Evolutionary conservation across 2,329 filamentous ascomycete genomes (phyloP).

Genomic region (Aspergillus carbonarius): DNA sequence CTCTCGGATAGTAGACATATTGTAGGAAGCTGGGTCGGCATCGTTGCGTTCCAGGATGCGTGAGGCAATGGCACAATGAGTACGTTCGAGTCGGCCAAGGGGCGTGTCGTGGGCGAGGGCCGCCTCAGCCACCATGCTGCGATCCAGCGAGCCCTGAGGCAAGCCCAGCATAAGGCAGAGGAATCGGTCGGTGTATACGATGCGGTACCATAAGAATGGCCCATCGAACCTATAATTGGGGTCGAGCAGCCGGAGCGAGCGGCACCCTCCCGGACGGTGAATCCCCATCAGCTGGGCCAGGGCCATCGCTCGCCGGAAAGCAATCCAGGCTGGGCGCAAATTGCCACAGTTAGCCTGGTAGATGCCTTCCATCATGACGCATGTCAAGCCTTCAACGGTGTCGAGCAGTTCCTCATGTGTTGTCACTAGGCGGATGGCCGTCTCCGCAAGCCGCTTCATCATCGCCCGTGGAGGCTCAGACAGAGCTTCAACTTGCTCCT

Average conservation of each 20-base stretch:
- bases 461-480: conserved; percentile 22
- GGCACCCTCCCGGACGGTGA: conserved; percentile 28
- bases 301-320: conserved; percentile 38
- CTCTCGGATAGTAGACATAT: conserved; percentile 43
- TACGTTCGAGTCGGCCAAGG: conserved; percentile 48
- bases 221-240: conserved; percentile 12
- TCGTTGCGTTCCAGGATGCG: conserved; percentile 20
- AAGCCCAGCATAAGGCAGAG: conserved; percentile 45
- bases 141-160: conserved; percentile 28
- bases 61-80: conserved; percentile 45
- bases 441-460: conserved; percentile 30
- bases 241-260: neutral
- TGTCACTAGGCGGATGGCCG: conserved; percentile 34
- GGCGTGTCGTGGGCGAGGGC: conserved; percentile 37
- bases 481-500: conserved; percentile 14
- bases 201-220: conserved; percentile 39
- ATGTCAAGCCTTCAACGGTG: conserved; percentile 44
- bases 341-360: conserved; percentile 43
- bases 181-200: conserved; percentile 40
- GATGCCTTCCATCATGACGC: conserved; percentile 43
- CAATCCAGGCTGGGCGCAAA: conserved; percentile 43
- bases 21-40: conserved; percentile 36
- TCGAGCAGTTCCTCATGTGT: conserved; percentile 40
- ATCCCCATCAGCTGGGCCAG: conserved; percentile 47
- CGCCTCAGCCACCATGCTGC: conserved; percentile 48